phyloP scores from a whole-genome alignment of 2,329 filamentous ascomycete species.

The Paraphoma sp. region DNA sequence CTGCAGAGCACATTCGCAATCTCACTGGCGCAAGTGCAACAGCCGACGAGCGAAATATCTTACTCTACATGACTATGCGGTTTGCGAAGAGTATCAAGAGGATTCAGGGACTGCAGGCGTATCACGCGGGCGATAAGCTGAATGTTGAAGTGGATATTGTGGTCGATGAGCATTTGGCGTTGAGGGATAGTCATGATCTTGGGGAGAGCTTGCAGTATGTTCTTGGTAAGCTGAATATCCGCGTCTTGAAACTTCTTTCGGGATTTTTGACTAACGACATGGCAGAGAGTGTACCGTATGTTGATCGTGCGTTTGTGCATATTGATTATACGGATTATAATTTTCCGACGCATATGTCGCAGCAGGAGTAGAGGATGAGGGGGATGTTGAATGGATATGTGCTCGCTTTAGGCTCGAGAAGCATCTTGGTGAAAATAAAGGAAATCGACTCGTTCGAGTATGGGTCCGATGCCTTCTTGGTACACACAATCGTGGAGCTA shows the following conservation, averaged over 20 bases:
- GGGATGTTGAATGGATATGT: background rate
- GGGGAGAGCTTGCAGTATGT: conserved; percentile 82
- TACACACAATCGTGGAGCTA: too few relatives aligned
- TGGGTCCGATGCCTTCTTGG: too few relatives aligned
- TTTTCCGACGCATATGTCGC: conserved; percentile 58
- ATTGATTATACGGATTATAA: conserved; percentile 60
- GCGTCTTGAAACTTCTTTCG: too few relatives aligned
- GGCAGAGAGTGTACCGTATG: conserved; percentile 74
- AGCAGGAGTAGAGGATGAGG: conserved; percentile 45
- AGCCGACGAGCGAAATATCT: conserved; percentile 81
- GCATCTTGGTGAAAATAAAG: too few relatives aligned
- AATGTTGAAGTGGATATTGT: conserved; percentile 87
- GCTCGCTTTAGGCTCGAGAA: too few relatives aligned
- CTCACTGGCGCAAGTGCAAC: conserved; percentile 79
- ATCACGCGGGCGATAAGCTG: conserved; percentile 84
- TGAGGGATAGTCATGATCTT: conserved; percentile 83
- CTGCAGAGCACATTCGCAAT: conserved; percentile 78
- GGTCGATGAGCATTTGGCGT: conserved; percentile 74
- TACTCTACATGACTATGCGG: conserved; percentile 91
- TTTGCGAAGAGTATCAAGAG: conserved; percentile 87
- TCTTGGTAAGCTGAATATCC: too few relatives aligned
- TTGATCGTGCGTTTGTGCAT: conserved; percentile 64
- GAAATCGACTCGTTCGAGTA: too few relatives aligned
- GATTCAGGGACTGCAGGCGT: conserved; percentile 84
- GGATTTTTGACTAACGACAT: conserved; percentile 20